Conservation (phyloP, 768 basidiomycete genomes). For the Tephrocybe sp. region DNA sequence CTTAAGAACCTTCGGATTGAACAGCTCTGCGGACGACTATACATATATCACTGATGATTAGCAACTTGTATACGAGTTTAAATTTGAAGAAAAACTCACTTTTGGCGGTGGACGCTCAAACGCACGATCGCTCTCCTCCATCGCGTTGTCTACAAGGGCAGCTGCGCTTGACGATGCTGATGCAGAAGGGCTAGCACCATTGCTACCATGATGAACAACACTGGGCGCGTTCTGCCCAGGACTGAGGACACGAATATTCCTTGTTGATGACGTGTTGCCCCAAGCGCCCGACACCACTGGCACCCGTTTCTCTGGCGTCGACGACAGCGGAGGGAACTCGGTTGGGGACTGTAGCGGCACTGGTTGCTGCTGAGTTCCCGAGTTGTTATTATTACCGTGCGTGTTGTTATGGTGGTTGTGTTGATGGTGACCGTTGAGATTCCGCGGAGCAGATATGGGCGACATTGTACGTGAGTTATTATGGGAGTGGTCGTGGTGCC, state of each 20-base stretch:
- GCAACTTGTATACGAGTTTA: background rate
- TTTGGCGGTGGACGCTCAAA: constrained; percentile 50
- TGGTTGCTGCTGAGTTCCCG: constrained; percentile 28
- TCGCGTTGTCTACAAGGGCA: too few species aligned
- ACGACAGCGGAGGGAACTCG: constrained; percentile 71
- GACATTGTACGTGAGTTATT: constrained; percentile 39
- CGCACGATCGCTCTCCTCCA: constrained; percentile 37
- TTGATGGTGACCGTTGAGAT: constrained; percentile 22
- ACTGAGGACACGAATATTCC: constrained; percentile 48
- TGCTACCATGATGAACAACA: constrained; percentile 33
- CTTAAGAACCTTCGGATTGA: constrained; percentile 32
- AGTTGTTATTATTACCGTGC: constrained; percentile 15
- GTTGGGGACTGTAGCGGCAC: constrained; percentile 45
- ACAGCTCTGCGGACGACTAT: constrained; percentile 33
- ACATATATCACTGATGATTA: background rate
- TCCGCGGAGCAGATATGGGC: constrained; percentile 38
- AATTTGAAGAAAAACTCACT: constrained; percentile 21
- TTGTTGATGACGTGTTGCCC: constrained; percentile 55
- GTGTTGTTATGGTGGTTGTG: constrained; percentile 11
- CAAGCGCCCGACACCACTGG: constrained; percentile 66
- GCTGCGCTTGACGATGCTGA: too few species aligned
- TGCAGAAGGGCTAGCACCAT: background rate
- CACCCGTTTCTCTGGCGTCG: constrained; percentile 48
- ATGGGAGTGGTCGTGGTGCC: constrained; percentile 53
- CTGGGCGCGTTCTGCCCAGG: constrained; percentile 25